Percentiles rank a stretch among this genome's conserved stretches.
These are phyloP conservation scores for Monosporascus sp. DNA, from an alignment of 2,329 filamentous ascomycete species.

Conservation along the genomic window DNA sequence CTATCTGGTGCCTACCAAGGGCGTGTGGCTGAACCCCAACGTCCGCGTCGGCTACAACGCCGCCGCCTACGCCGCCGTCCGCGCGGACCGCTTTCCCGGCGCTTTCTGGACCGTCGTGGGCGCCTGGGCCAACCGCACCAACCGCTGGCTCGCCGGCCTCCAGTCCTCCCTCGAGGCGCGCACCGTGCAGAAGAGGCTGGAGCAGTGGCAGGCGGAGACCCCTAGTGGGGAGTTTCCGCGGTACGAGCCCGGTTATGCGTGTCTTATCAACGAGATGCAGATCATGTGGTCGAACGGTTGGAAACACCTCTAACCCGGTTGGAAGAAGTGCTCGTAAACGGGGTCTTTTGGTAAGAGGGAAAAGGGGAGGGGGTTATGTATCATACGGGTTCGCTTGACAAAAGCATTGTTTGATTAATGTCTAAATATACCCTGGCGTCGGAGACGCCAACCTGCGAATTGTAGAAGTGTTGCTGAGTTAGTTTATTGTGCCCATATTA, in stretches of 20 bases:
- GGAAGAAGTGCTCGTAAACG: conserved; percentile 5
- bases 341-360: not conserved
- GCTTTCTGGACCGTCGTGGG: conserved; percentile 42
- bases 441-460: no score
- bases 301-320: conserved; percentile 43
- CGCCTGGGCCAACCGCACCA: conserved; percentile 30
- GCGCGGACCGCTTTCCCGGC: conserved; percentile 28
- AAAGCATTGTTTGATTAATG: no score
- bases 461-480: no score
- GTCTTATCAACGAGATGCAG: conserved; percentile 56
- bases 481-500: no score
- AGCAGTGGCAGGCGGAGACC: conserved; percentile 33
- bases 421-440: no score
- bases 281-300: conserved; percentile 53
- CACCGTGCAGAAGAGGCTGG: conserved; percentile 34
- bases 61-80: conserved; percentile 31
- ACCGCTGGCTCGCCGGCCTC: conserved; percentile 24
- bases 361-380: no score
- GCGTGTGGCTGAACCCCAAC: conserved; percentile 50
- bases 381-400: no score
- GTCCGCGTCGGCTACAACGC: conserved; percentile 48
- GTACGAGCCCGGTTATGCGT: conserved; percentile 40
- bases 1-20: conserved; percentile 34
- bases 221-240: conserved; percentile 23
- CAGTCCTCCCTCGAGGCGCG: conserved; percentile 31